These are phyloP conservation scores for Tinospora cordifolia DNA, from an alignment of 164 flowering plant genomes.

Conservation along the genomic window DNA sequence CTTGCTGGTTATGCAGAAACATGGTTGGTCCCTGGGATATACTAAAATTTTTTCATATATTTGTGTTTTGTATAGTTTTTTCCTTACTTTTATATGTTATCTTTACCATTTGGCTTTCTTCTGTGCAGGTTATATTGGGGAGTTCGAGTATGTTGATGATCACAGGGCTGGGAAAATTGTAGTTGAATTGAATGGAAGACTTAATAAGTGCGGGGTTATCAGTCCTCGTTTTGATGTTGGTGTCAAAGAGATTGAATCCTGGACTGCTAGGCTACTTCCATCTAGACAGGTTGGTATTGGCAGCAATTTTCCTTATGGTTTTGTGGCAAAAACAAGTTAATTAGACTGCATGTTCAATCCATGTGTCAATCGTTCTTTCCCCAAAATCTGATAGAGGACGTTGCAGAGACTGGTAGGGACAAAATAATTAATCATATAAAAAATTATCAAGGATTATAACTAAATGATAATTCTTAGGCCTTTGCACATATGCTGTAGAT, in stretches of 20 bases:
- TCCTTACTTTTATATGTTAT: background rate
- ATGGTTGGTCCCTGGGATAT: constrained; percentile 28
- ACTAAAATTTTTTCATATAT: background rate
- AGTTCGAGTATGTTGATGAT: constrained; percentile 63
- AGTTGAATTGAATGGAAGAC: constrained; percentile 58
- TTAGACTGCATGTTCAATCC: background rate
- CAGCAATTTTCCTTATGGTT: background rate
- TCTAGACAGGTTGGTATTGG: constrained; percentile 46
- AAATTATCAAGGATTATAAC: too few relatives aligned
- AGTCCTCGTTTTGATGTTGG: constrained; percentile 69
- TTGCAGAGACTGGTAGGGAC: background rate
- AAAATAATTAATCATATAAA: too few relatives aligned
- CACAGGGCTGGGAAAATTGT: constrained; percentile 63
- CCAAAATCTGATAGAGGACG: background rate
- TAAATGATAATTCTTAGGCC: background rate
- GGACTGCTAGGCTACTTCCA: constrained; percentile 68
- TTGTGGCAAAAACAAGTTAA: too few relatives aligned
- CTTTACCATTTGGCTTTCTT: background rate
- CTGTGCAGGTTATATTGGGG: constrained; percentile 53
- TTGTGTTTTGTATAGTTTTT: background rate
- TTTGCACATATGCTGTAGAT: background rate
- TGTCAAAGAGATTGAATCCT: constrained; percentile 57
- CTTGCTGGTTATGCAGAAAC: constrained; percentile 63
- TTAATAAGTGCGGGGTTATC: constrained; percentile 69
- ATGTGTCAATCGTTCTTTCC: background rate